Percentiles rank a stretch among this genome's conserved stretches.
phyloP scores from a whole-genome alignment of 805 yeast genomes.

The Saccharomycopsis synnaedendra region DNA sequence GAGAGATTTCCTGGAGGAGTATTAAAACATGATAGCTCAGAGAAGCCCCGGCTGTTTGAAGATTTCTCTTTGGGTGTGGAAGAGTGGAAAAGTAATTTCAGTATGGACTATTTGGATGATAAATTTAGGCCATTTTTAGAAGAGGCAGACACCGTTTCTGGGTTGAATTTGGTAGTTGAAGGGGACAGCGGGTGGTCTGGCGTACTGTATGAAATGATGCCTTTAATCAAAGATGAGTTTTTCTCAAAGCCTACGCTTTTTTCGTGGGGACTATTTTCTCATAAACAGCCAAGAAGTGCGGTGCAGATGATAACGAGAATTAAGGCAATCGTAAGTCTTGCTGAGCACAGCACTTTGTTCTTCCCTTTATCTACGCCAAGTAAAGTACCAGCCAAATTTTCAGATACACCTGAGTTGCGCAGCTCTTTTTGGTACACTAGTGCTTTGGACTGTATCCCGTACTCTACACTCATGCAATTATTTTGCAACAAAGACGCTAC shows the following conservation, averaged over 20 bases:
- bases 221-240: constrained; percentile 57
- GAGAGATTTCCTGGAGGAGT: constrained; percentile 21
- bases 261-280: constrained; percentile 35
- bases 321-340: constrained; percentile 32
- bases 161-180: constrained; percentile 61
- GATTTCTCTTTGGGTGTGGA: constrained; percentile 44
- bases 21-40: constrained; percentile 17
- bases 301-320: constrained; percentile 27
- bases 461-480: constrained; percentile 34
- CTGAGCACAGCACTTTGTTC: constrained; percentile 39
- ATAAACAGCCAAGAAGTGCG: constrained; percentile 13
- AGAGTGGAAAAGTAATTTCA: constrained; percentile 36
- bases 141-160: constrained; percentile 62
- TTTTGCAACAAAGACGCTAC: constrained; percentile 25
- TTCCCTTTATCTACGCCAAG: constrained; percentile 36
- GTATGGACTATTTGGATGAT: constrained; percentile 43
- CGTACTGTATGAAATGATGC: constrained; percentile 39
- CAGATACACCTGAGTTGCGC: constrained; percentile 10
- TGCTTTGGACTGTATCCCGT: constrained; percentile 26
- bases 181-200: constrained; percentile 83
- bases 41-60: constrained; percentile 27
- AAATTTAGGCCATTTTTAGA: constrained; percentile 56
- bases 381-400: constrained; percentile 16
- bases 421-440: constrained; percentile 31
- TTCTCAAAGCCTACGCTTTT: constrained; percentile 32